phyloP scores from a whole-genome alignment of 495 filamentous ascomycete species.

The Xylaria intraflava region DNA sequence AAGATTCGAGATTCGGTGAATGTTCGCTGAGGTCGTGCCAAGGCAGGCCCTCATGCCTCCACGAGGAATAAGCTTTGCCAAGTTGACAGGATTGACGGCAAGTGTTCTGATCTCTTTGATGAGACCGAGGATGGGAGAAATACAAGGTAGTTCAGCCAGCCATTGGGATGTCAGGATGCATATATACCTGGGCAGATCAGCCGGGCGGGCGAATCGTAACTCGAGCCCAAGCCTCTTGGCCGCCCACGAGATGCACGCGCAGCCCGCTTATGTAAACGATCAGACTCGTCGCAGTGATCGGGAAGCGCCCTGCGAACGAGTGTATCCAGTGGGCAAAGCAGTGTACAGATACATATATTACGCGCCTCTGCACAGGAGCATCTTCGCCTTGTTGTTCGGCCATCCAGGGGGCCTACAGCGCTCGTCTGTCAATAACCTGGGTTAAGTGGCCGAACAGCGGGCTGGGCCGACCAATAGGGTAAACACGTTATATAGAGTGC shows the following conservation, averaged over 20 bases:
- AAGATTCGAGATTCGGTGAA: neutral
- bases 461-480: too few species aligned
- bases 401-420: too few species aligned
- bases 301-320: neutral
- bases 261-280: neutral
- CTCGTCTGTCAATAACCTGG: too few species aligned
- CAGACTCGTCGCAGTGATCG: slow-evolving; percentile 6
- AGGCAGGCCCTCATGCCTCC: slow-evolving; percentile 20
- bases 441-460: too few species aligned
- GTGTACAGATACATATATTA: too few species aligned
- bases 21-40: slow-evolving; percentile 13
- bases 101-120: too few species aligned
- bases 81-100: slow-evolving; percentile 11
- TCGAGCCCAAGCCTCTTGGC: slow-evolving; percentile 1
- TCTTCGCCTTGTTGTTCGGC: too few species aligned
- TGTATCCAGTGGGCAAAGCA: too few species aligned
- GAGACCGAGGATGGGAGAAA: neutral
- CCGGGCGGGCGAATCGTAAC: neutral
- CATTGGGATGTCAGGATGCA: too few species aligned
- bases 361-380: too few species aligned
- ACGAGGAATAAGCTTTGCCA: slow-evolving; percentile 33
- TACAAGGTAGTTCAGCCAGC: too few species aligned
- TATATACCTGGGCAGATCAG: neutral
- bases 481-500: too few species aligned
- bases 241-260: slow-evolving; percentile 4